phyloP scores from a whole-genome alignment of 768 basidiomycete genomes.

The Paxillus rubicundulus region DNA sequence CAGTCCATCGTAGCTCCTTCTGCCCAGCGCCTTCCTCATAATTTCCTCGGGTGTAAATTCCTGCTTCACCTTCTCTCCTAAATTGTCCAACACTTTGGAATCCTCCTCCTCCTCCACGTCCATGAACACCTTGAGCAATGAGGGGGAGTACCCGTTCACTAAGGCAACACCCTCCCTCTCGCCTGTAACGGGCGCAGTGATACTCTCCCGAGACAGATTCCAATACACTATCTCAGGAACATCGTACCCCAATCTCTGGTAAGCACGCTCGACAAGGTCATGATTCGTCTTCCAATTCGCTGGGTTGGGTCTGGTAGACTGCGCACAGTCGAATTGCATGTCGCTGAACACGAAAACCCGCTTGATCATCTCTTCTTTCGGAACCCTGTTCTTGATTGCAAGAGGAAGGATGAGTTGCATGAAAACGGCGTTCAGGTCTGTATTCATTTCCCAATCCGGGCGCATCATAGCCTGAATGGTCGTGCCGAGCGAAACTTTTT shows the following conservation, averaged over 20 bases:
- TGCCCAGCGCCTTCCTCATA: conserved; percentile 48
- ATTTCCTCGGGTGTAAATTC: conserved; percentile 41
- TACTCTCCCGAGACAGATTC: conserved; percentile 44
- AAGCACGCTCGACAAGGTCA: conserved; percentile 52
- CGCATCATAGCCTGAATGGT: conserved; percentile 37
- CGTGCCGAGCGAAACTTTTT: conserved; percentile 29
- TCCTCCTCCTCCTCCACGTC: conserved; percentile 42
- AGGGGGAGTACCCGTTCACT: conserved; percentile 66
- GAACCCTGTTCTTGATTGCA: conserved; percentile 54
- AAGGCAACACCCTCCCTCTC: conserved; percentile 62
- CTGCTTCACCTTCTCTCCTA: conserved; percentile 25
- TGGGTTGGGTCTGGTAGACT: neutral
- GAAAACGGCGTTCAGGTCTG: conserved; percentile 62
- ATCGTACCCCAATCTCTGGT: conserved; percentile 61
- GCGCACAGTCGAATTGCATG: conserved; percentile 65
- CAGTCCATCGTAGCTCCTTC: conserved; percentile 53
- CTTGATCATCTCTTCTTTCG: conserved; percentile 71
- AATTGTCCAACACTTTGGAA: conserved; percentile 38
- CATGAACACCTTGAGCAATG: conserved; percentile 73
- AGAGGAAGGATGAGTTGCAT: conserved; percentile 59
- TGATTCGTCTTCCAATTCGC: conserved; percentile 61
- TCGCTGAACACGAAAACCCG: conserved; percentile 74
- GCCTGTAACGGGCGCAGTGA: conserved; percentile 47
- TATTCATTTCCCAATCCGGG: conserved; percentile 54
- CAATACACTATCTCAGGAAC: conserved; percentile 74